phyloP scores from a whole-genome alignment of 306 rosid genomes.

The Vicia sativa region DNA sequence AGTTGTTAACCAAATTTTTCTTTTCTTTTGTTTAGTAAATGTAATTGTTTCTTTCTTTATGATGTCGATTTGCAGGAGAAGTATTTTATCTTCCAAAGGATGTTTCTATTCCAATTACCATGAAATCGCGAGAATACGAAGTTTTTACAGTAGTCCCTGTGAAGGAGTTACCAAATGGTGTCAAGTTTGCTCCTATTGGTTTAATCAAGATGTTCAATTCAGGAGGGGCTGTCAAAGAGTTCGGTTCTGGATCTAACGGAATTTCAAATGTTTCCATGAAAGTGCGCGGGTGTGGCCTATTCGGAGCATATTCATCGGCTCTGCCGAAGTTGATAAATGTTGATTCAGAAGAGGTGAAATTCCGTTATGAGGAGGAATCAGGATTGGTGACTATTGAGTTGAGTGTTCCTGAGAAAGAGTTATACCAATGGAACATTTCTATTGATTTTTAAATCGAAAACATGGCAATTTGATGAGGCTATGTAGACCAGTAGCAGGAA shows the following conservation, averaged over 20 bases:
- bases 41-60: conserved; percentile 7
- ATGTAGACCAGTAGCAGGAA: not conserved
- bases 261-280: conserved; percentile 42
- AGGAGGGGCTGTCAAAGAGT: conserved; percentile 80
- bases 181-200: conserved; percentile 76
- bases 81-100: conserved; percentile 66
- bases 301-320: conserved; percentile 75
- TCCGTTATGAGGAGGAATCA: conserved; percentile 55
- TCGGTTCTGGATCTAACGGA: conserved; percentile 42
- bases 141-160: conserved; percentile 73
- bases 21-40: not conserved
- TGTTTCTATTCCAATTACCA: conserved; percentile 61
- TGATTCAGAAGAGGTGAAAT: conserved; percentile 58
- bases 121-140: conserved; percentile 66
- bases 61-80: conserved; percentile 58
- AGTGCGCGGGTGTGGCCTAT: conserved; percentile 65
- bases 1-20: not conserved
- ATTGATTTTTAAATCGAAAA: conserved; percentile 34
- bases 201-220: conserved; percentile 85
- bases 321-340: conserved; percentile 54
- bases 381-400: conserved; percentile 62
- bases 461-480: not conserved
- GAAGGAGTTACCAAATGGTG: conserved; percentile 46
- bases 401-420: conserved; percentile 60
- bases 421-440: conserved; percentile 66